Evolutionary conservation across 495 filamentous ascomycete species (phyloP), one percentile per base, ranked within the genome.

Genomic region (Penicillium ucsense): DNA sequence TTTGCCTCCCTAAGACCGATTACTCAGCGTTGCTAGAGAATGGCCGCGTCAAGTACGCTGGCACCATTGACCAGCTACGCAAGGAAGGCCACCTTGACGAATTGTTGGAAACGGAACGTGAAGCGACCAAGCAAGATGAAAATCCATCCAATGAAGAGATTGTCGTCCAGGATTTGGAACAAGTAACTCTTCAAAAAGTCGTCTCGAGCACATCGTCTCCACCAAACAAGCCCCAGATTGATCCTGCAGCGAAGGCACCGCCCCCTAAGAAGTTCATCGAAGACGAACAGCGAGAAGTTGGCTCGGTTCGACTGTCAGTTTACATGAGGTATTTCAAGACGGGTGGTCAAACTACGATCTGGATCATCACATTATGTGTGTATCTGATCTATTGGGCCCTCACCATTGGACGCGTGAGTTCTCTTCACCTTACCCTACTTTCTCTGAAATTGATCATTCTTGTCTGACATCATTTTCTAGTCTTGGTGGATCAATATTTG

Each of bases 401-500:
- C 11, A 31, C 55, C 67, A 31, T 50, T 78, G 60, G 51, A 45
- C 51, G 60, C 3, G 62, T 64, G 54, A 59, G 62, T 53, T 29
- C 33, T 2, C 2, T 8, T 46, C 7, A n/a, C 9, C 8, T 10
- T 10, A 12, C n/a, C 12, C 10, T 35, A 29, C 4, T 10, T 27
- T 7, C 38, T 5, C 12, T 20, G 30, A 12, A 10, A 11, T 20
- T 20, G 20, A 20, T 20, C 29, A 11, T 27, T 4, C 12, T 4
- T 43, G 7, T n/a, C n/a, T 45, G 44, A 47, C 45, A 43, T 37
- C 8, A 1, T 31, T 64, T 63, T 27, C 43, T 70, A 77, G 39
- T 79, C 78, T 8, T 87, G 81, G 77, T 88, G 82, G 82, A 66
- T 88, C 31, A 77, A 75, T 34, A 59, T 87, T 45, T 89, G 85